These are phyloP conservation scores for Alloascoidea hylecoeti DNA, from an alignment of 805 yeast genomes.

Conservation along the genomic window DNA sequence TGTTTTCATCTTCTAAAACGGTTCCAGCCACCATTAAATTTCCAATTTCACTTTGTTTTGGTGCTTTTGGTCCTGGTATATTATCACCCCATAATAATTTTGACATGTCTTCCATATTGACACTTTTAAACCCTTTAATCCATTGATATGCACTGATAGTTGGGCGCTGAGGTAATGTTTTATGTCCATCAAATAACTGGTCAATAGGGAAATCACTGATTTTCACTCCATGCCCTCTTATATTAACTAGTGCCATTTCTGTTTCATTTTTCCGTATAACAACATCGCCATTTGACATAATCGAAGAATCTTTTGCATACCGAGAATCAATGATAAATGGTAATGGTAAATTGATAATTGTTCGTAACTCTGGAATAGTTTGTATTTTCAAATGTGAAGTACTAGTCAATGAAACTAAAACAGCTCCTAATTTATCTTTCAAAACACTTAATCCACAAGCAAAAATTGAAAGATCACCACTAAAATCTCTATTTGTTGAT, in stretches of 20 bases:
- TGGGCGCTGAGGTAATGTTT: conserved; percentile 69
- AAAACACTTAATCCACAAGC: background rate
- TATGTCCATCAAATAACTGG: conserved; percentile 52
- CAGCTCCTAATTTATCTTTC: background rate
- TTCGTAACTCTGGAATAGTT: conserved; percentile 45
- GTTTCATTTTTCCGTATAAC: conserved; percentile 37
- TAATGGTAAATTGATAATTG: conserved; percentile 30
- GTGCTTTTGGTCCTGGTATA: too few species aligned
- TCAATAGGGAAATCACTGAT: conserved; percentile 26
- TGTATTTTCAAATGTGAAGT: conserved; percentile 13
- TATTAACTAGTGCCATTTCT: conserved; percentile 36
- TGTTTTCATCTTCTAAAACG: too few species aligned
- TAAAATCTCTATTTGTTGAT: conserved; percentile 16
- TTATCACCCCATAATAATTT: too few species aligned
- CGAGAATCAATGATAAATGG: conserved; percentile 24
- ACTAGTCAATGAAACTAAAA: background rate
- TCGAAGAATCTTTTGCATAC: conserved; percentile 24
- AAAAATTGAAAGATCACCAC: background rate
- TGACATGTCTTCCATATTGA: conserved; percentile 51
- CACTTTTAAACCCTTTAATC: conserved; percentile 64
- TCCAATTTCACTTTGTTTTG: background rate
- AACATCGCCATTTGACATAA: conserved; percentile 25
- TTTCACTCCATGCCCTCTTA: conserved; percentile 27
- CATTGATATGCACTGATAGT: conserved; percentile 66
- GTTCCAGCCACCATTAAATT: background rate